Base-by-base conservation (phyloP, 495 filamentous ascomycete genomes). In the Aspergillus nanangensis region DNA sequence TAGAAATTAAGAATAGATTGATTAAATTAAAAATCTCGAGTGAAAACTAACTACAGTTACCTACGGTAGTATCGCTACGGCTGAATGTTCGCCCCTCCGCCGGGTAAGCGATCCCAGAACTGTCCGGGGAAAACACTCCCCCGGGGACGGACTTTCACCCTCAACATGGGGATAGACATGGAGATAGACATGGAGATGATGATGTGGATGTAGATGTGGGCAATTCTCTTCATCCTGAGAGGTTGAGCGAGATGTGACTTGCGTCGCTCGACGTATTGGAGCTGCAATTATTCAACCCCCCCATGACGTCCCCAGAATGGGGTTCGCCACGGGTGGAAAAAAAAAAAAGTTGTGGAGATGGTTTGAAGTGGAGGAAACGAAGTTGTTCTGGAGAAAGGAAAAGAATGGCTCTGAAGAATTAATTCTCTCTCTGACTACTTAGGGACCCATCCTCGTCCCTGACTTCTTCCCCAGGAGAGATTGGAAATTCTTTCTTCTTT, bases 111-210 rank as follows among this genome's bases (percentile, higher is more conserved):
- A 51, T 29, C 14, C 5, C 37, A 32, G 14, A 18, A 32, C 14
- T 17, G 45, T 50, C 50, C 56, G 59, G 63, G 63, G 59, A 67
- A 61, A 67, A 65, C 59, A 46, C 61, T 65, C 51, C 61, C 63
- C 63, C 63, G 61, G n/a, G 57, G 35, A 46, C 43, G 47, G 38
- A 31, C 36, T 48, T 29, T 41, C 53, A 57, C 54, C 51, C 25
- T 29, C 7, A 29, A 45, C 48, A 23, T 44, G 55, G 41, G 37
- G 60, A 44, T 39, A 48, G 46, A 11, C 7, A 29, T 29, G 25
- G 25, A 29, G 25, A 29, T 29, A 29, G 7, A 11, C n/a, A n/a
- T n/a, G n/a, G n/a, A n/a, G n/a, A n/a, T n/a, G n/a, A n/a, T n/a
- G n/a, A n/a, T n/a, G n/a, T n/a, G 25, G 11, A 23, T 44, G 55